Conservation (phyloP, 345 rosid genomes). For the Viola odorata region DNA sequence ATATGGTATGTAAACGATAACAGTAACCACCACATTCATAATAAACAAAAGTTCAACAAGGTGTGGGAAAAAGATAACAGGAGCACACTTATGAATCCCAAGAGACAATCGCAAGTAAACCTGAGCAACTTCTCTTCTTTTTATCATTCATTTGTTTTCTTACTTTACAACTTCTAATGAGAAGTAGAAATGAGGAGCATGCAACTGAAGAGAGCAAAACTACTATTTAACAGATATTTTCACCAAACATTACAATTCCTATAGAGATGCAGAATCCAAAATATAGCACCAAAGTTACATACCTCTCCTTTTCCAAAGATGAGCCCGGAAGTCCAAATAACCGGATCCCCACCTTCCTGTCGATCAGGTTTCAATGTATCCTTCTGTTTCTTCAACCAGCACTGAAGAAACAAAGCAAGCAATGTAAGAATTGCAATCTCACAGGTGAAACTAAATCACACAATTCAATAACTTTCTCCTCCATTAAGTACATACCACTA, state of each 20-base stretch:
- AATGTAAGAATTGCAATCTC: too few species aligned
- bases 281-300: conserved; percentile 12
- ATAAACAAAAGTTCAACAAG: background rate
- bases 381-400: conserved; percentile 98
- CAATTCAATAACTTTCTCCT: too few species aligned
- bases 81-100: background rate
- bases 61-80: background rate
- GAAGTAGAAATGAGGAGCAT: too few species aligned
- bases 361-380: conserved; percentile 60
- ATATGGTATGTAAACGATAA: background rate
- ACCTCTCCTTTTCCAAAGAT: conserved; percentile 95
- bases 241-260: background rate
- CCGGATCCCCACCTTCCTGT: conserved; percentile 49
- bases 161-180: too few species aligned
- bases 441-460: too few species aligned
- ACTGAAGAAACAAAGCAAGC: conserved; percentile 31
- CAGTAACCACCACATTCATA: too few species aligned
- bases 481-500: too few species aligned
- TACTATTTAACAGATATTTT: background rate
- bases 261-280: background rate
- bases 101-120: too few species aligned
- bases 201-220: background rate
- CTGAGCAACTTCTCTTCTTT: too few species aligned
- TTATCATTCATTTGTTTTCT: too few species aligned
- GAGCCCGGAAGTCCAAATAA: conserved; percentile 90